Evolutionary conservation across 2,329 filamentous ascomycete genomes (phyloP).

Genomic region (Colletotrichum liriopes): DNA sequence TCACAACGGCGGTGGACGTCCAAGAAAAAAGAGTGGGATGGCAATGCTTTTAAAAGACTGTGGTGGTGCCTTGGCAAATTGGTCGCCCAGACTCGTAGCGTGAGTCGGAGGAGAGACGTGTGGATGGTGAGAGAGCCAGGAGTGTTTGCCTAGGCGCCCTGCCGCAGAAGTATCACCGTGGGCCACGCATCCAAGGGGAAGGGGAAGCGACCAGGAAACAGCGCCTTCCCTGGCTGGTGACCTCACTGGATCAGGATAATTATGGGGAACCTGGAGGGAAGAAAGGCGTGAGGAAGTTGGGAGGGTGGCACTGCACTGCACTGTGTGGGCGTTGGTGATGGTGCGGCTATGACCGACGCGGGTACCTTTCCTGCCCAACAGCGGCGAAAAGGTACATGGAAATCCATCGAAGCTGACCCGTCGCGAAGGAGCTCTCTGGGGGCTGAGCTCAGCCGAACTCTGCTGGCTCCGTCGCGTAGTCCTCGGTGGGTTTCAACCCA

Average conservation of each 20-base stretch:
- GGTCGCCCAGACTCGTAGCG: slow-evolving; percentile 30
- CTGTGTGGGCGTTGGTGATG: not conserved
- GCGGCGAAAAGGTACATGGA: not conserved
- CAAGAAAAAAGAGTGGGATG: slow-evolving; percentile 39
- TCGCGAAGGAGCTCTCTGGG: slow-evolving; percentile 2
- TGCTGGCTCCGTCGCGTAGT: not conserved
- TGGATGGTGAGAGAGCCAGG: slow-evolving; percentile 9
- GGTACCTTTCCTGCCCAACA: not conserved
- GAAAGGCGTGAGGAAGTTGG: slow-evolving; percentile 2
- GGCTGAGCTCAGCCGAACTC: slow-evolving; percentile 27
- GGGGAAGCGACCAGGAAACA: slow-evolving; percentile 11
- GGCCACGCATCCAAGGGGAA: slow-evolving; percentile 4
- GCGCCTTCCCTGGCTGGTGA: slow-evolving; percentile 21
- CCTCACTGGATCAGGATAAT: slow-evolving; percentile 27
- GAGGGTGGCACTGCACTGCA: not conserved
- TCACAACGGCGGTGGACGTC: not conserved
- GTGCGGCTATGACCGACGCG: not conserved
- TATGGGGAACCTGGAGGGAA: slow-evolving; percentile 10
- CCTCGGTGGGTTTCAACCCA: not conserved
- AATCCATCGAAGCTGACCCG: not conserved
- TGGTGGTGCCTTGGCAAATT: slow-evolving; percentile 34
- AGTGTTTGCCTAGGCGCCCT: slow-evolving; percentile 26
- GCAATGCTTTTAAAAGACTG: slow-evolving; percentile 33
- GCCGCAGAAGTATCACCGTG: slow-evolving; percentile 15
- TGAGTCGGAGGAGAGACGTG: slow-evolving; percentile 8